phyloP scores from a whole-genome alignment of 768 basidiomycete species.

The Suillus cothurnatus region DNA sequence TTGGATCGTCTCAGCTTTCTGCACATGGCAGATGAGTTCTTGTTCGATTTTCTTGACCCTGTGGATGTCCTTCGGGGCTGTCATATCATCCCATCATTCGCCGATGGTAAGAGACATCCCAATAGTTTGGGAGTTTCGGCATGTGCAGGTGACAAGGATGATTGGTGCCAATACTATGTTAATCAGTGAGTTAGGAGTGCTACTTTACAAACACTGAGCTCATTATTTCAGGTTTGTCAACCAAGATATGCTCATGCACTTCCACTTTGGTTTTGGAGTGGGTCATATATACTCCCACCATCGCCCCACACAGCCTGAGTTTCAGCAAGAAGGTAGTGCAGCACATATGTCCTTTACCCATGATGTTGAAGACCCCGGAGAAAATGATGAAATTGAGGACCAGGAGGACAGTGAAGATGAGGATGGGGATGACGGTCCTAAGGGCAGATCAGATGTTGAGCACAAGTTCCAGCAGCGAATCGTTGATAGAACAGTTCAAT shows the following conservation, averaged over 20 bases:
- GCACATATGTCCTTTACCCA: neutral
- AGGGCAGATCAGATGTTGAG: neutral
- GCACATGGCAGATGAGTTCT: neutral
- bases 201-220: neutral
- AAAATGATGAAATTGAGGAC: neutral
- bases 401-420: neutral
- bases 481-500: neutral
- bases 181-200: neutral
- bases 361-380: neutral
- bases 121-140: neutral
- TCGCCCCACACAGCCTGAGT: too few relatives aligned
- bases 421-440: neutral
- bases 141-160: neutral
- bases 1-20: constrained; percentile 5
- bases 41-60: constrained; percentile 12
- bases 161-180: constrained; percentile 1
- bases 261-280: too few relatives aligned
- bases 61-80: constrained; percentile 1
- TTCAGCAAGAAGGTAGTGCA: too few relatives aligned
- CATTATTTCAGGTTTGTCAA: too few relatives aligned
- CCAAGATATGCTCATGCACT: too few relatives aligned
- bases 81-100: constrained; percentile 12
- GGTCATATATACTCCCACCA: too few relatives aligned
- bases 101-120: constrained; percentile 2
- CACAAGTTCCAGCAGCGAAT: neutral